Conservation (phyloP, 116 monocot genomes). For the Iris pallida region DNA sequence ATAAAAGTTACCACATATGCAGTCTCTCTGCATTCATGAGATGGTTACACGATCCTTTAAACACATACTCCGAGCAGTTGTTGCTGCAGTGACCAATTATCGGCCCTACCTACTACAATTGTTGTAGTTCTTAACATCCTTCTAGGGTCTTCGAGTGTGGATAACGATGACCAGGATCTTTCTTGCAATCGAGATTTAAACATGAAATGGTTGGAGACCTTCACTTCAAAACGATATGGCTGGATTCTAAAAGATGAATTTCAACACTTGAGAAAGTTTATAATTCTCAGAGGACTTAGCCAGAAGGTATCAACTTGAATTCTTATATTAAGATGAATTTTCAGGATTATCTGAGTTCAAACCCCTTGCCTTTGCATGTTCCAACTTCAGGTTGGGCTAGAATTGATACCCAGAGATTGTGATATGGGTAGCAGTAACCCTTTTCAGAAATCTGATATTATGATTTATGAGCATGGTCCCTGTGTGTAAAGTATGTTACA, state of each 20-base stretch:
- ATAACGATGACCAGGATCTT: slow-evolving; percentile 22
- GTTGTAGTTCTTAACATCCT: slow-evolving; percentile 72
- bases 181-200: slow-evolving; percentile 40
- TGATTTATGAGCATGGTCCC: no score
- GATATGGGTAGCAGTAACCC: slow-evolving; percentile 70
- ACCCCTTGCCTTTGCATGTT: not conserved
- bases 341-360: not conserved
- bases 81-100: slow-evolving; percentile 52
- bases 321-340: no score
- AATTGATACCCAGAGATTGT: slow-evolving; percentile 77
- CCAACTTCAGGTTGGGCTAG: slow-evolving; percentile 64
- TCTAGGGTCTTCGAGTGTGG: slow-evolving; percentile 37
- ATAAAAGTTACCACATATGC: slow-evolving; percentile 82
- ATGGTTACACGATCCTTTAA: slow-evolving; percentile 92
- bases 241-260: no score
- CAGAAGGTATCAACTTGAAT: no score
- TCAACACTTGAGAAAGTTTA: no score
- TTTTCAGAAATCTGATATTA: slow-evolving; percentile 69
- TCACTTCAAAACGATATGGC: no score
- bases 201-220: no score
- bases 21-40: slow-evolving; percentile 94
- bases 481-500: slow-evolving; percentile 64
- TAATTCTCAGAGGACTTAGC: no score
- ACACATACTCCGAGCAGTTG: slow-evolving; percentile 69
- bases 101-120: slow-evolving; percentile 43